Conservation (phyloP, 305 asterid genomes). For the Withania somnifera region DNA sequence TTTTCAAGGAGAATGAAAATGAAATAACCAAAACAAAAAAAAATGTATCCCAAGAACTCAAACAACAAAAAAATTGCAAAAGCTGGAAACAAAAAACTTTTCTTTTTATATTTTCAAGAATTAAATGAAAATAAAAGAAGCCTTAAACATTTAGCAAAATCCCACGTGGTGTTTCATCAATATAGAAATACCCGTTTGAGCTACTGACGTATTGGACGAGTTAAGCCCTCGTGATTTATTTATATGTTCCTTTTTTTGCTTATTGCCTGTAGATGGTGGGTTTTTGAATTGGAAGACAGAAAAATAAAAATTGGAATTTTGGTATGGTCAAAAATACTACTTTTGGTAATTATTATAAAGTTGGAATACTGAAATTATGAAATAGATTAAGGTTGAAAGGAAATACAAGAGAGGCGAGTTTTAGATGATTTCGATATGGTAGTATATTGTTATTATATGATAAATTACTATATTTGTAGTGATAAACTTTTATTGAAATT, state of each 20-base stretch:
- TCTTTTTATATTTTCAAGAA: not conserved
- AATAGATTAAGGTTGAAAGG: no score
- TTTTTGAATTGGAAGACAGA: not conserved
- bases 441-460: fast-evolving
- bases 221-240: no score
- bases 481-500: no score
- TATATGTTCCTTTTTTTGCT: no score
- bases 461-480: not conserved
- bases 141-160: not conserved
- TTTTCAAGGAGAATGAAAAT: no score
- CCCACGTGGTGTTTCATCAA: not conserved
- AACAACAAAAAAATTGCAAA: not conserved
- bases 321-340: not conserved
- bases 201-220: not conserved
- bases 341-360: not conserved
- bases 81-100: not conserved
- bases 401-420: no score
- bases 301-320: not conserved
- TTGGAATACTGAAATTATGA: no score
- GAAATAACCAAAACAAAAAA: not conserved
- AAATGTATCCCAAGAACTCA: no score
- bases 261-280: not conserved
- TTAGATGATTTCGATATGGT: no score
- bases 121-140: not conserved
- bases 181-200: not conserved